A percentile compares a stretch with the other conserved stretches of the same genome.
Conservation (phyloP, 108 stramenopile genomes). For the Conticribra weissflogii region DNA sequence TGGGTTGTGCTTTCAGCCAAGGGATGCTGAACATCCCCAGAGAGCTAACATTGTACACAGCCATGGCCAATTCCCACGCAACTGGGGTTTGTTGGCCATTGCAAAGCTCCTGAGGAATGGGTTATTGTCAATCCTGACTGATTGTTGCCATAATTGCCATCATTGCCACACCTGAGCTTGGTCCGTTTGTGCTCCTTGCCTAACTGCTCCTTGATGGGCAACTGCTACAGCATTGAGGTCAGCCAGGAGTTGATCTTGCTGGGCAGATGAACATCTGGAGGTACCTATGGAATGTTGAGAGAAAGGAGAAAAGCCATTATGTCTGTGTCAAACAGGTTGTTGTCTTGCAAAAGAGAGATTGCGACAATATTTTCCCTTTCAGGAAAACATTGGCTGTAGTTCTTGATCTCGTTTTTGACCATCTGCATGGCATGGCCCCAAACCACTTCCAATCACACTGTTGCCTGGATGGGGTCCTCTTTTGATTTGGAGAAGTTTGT, state of each 20-base stretch:
- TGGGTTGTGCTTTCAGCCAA: too few species aligned
- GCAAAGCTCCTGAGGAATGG: slow-evolving; percentile 5
- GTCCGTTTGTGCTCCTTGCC: slow-evolving; percentile 10
- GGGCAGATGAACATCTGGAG: slow-evolving; percentile 9
- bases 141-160: background rate
- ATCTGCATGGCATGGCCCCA: background rate
- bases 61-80: slow-evolving; percentile 15
- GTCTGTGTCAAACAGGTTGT: slow-evolving; percentile 3
- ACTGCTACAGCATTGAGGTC: too few species aligned
- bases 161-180: slow-evolving; percentile 9
- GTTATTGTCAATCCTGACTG: slow-evolving; percentile 10
- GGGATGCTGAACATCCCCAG: background rate
- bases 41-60: slow-evolving; percentile 12
- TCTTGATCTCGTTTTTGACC: background rate
- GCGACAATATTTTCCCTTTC: slow-evolving; percentile 8
- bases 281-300: slow-evolving; percentile 9
- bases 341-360: slow-evolving; percentile 5
- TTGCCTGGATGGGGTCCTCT: too few species aligned
- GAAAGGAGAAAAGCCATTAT: background rate
- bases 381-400: slow-evolving; percentile 28
- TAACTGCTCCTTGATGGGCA: slow-evolving; percentile 17
- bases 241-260: too few species aligned
- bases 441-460: too few species aligned
- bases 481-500: slow-evolving; percentile 5
- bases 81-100: background rate